Percentiles rank a stretch among this genome's conserved stretches.
These are phyloP conservation scores for Tephrocybe sp. DNA, from an alignment of 768 basidiomycete genomes.

Conservation along the genomic window DNA sequence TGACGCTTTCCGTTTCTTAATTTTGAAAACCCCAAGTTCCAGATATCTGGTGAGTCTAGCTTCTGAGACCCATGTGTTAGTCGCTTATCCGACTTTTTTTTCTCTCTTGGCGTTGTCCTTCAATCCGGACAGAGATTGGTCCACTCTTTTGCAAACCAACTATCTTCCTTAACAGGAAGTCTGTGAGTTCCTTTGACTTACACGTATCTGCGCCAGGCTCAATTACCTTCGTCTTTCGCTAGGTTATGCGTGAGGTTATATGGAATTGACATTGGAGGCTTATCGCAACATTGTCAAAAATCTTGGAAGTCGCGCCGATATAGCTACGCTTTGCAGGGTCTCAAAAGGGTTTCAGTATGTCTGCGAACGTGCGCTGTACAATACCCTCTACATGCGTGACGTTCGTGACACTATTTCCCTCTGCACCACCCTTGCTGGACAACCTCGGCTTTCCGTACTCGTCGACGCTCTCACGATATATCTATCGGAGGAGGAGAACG, in stretches of 20 bases:
- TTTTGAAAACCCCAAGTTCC: background rate
- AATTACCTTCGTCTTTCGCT: background rate
- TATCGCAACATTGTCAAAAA: conserved; percentile 57
- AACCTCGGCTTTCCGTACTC: conserved; percentile 47
- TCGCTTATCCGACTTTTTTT: conserved; percentile 1
- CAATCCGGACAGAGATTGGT: conserved; percentile 6
- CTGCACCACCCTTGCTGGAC: conserved; percentile 45
- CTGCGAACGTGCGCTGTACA: conserved; percentile 62
- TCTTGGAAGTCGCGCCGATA: conserved; percentile 51
- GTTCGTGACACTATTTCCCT: conserved; percentile 38
- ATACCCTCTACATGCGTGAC: conserved; percentile 49
- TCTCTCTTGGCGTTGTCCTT: conserved; percentile 1
- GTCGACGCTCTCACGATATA: conserved; percentile 58
- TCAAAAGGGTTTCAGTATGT: conserved; percentile 53
- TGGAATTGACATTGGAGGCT: conserved; percentile 62
- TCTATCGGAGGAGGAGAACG: conserved; percentile 30
- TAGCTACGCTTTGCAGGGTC: conserved; percentile 58
- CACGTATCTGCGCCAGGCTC: background rate
- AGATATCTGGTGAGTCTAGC: conserved; percentile 10
- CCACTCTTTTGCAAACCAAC: conserved; percentile 17
- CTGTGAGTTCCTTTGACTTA: conserved; percentile 23
- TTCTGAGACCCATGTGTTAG: background rate
- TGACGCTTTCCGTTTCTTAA: conserved; percentile 5
- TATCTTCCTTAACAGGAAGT: conserved; percentile 22
- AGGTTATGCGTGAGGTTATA: conserved; percentile 47